Base-by-base conservation (phyloP, 2,329 filamentous ascomycete genomes). In the Epichloe sylvatica region DNA sequence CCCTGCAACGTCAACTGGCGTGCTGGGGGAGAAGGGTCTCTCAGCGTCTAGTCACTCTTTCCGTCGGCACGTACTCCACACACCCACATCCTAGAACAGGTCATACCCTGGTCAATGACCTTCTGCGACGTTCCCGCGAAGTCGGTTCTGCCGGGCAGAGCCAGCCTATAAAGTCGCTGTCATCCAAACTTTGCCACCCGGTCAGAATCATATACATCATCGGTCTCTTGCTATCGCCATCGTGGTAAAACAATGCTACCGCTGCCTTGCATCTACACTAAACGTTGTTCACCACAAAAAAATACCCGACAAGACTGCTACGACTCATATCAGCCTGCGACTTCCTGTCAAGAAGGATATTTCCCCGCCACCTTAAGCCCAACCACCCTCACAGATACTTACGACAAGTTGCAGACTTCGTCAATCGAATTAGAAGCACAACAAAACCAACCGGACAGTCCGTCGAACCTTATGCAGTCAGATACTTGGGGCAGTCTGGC, bases 401-500 rank as follows among this genome's bases (percentile, higher is more conserved):
- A 8, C n/a, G 46, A 30, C 25, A 30, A 30, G 25, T 9, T 30
- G 25, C 40, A 23, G 34, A n/a, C n/a, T 8, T 23, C 34, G 5
- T 21, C 35, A 30, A n/a, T 13, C 9, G n/a, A 38, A 15, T n/a
- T 25, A 9, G 15, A 44, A 13, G 4, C 41, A 37, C 15, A n/a
- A 11, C 38, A 36, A 37, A 11, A 17, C 19, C 13, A 42, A 15
- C 5, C 25, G 15, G 39, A 48, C 25, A 33, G 8, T 15, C 40
- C 50, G 7, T 46, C 56, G 47, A 59, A 62, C 46, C 59, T 64
- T 35, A 70, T 71, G 70, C 68, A 70, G 56, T 60, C 69, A 25
- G 70, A 74, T 50, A 47, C 64, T 13, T 73, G 69, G 69, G 60
- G 65, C 49, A 53, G 58, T 21, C 54, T 62, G 49, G 60, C 61